These are phyloP conservation scores for Pleurotus platypus DNA, from an alignment of 768 basidiomycete genomes.

Conservation along the genomic window DNA sequence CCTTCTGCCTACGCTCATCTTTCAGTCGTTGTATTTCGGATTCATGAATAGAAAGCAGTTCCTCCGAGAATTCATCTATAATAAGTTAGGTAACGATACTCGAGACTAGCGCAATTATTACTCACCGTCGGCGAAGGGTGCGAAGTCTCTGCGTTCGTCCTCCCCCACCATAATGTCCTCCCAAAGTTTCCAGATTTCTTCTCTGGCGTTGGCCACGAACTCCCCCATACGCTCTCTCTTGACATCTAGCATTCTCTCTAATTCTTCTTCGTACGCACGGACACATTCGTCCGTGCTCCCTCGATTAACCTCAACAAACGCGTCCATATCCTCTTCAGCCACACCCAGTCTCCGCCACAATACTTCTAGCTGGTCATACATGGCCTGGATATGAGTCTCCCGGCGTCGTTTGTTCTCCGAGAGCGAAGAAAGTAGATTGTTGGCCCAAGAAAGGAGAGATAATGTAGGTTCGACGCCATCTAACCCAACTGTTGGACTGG, in stretches of 20 bases:
- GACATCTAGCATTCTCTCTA: slow-evolving; percentile 85
- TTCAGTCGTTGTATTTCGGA: slow-evolving; percentile 79
- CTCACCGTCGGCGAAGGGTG: slow-evolving; percentile 80
- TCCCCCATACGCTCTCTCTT: slow-evolving; percentile 84
- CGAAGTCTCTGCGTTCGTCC: slow-evolving; percentile 77
- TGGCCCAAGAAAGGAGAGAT: slow-evolving; percentile 72
- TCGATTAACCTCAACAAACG: slow-evolving; percentile 84
- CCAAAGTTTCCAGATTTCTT: slow-evolving; percentile 81
- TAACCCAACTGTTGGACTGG: slow-evolving; percentile 44
- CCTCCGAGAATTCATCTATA: slow-evolving; percentile 84
- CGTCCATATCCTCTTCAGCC: slow-evolving; percentile 76
- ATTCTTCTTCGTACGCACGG: slow-evolving; percentile 82
- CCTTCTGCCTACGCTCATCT: slow-evolving; percentile 78
- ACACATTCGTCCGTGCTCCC: slow-evolving; percentile 80
- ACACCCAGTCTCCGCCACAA: slow-evolving; percentile 89
- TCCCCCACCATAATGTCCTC: slow-evolving; percentile 83
- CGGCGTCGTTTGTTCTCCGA: slow-evolving; percentile 71
- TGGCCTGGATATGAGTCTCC: slow-evolving; percentile 83
- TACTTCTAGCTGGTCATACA: slow-evolving; percentile 91
- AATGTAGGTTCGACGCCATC: slow-evolving; percentile 77
- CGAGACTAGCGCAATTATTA: neutral
- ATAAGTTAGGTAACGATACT: neutral
- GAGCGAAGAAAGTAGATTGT: slow-evolving; percentile 51
- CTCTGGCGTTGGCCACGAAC: slow-evolving; percentile 79
- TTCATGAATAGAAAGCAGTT: slow-evolving; percentile 80